Evolutionary conservation across 2,329 filamentous ascomycete genomes (phyloP).

Genomic region (Cladorrhinum sp.): DNA sequence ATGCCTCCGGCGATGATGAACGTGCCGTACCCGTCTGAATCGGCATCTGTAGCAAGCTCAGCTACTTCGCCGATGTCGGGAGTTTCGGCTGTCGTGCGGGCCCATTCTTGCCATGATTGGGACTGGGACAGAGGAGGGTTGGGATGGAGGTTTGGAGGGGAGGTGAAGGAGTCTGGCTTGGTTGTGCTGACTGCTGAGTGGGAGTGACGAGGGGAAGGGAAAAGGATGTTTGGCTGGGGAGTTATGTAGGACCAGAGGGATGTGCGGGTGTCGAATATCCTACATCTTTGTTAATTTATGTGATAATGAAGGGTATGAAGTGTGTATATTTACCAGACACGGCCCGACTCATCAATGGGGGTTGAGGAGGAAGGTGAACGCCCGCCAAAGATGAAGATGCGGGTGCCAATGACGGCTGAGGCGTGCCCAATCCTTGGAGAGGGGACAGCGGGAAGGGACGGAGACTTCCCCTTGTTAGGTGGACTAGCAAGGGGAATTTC

Average conservation of each 20-base stretch:
- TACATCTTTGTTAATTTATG: neutral
- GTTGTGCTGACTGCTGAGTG: constrained; percentile 60
- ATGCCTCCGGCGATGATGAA: constrained; percentile 77
- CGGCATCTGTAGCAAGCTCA: constrained; percentile 57
- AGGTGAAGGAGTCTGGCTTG: constrained; percentile 52
- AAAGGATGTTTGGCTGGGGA: constrained; percentile 44
- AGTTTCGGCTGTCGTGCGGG: constrained; percentile 54
- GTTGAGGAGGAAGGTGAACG: constrained; percentile 66
- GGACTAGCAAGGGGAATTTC: constrained; percentile 16
- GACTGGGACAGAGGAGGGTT: constrained; percentile 31
- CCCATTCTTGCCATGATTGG: constrained; percentile 54
- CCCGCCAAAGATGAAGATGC: constrained; percentile 80
- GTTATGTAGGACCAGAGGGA: constrained; percentile 63
- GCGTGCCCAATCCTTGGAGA: constrained; percentile 70
- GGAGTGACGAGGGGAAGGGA: constrained; percentile 66
- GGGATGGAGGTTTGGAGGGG: constrained; percentile 4
- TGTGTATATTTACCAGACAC: constrained; percentile 55
- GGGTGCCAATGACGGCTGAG: constrained; percentile 62
- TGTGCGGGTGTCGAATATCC: constrained; percentile 62
- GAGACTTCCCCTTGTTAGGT: constrained; percentile 40
- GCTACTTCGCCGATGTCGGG: constrained; percentile 58
- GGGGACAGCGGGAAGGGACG: constrained; percentile 49
- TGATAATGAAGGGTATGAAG: neutral
- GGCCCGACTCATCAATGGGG: constrained; percentile 70
- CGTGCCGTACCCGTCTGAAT: constrained; percentile 61